A percentile compares a stretch with the other conserved stretches of the same genome.
phyloP scores from a whole-genome alignment of 2,329 filamentous ascomycete genomes.

The Scytalidium lignicola region DNA sequence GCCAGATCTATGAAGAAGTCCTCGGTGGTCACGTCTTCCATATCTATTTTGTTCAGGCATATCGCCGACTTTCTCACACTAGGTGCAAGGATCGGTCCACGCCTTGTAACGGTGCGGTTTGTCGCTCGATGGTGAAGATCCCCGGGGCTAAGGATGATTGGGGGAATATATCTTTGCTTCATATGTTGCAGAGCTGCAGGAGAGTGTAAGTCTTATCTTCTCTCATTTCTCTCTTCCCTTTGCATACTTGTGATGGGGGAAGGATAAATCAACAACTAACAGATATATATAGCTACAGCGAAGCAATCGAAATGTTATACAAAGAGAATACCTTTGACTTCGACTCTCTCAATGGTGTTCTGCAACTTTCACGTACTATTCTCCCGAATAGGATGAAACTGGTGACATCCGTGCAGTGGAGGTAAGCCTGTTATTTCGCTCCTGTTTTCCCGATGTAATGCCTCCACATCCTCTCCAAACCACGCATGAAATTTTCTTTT shows the following conservation, averaged over 20 bases:
- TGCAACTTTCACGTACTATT: slow-evolving; percentile 10
- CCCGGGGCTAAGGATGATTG: slow-evolving; percentile 6
- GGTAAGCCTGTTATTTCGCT: slow-evolving; percentile 1
- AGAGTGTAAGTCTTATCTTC: slow-evolving; percentile 9
- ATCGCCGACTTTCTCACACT: slow-evolving; percentile 6
- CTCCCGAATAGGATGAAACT: slow-evolving; percentile 9
- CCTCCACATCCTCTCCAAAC: too few relatives aligned
- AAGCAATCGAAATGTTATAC: slow-evolving; percentile 12
- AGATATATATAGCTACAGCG: slow-evolving; percentile 11
- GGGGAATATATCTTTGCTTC: slow-evolving; percentile 6
- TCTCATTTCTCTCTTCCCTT: neutral
- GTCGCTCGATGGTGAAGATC: slow-evolving; percentile 4
- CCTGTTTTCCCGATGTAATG: too few relatives aligned
- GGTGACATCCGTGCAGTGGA: slow-evolving; percentile 7
- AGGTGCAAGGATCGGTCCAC: slow-evolving; percentile 4
- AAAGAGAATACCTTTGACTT: slow-evolving; percentile 11
- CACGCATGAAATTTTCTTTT: too few relatives aligned
- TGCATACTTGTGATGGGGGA: neutral
- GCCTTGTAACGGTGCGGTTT: neutral
- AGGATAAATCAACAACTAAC: neutral
- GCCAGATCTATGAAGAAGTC: slow-evolving; percentile 10
- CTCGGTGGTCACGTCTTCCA: slow-evolving; percentile 10
- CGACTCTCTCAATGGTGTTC: slow-evolving; percentile 5
- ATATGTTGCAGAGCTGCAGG: slow-evolving; percentile 9
- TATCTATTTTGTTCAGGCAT: slow-evolving; percentile 6